These are phyloP conservation scores for Cunninghamia lanceolata DNA, from an alignment of 75 land plant genomes.

Conservation along the genomic window DNA sequence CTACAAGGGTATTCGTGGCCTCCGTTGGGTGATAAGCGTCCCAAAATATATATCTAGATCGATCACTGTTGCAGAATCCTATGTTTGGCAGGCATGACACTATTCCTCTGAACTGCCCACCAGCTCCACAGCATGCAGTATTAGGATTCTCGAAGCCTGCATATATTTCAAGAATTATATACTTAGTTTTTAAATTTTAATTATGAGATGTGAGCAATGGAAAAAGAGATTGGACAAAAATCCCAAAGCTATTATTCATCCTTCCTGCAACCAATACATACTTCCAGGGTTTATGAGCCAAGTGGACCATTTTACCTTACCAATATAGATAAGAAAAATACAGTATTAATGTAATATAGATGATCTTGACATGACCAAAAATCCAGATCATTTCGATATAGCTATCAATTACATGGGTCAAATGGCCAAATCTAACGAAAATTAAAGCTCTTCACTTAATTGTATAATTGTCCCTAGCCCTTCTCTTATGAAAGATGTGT, in stretches of 20 bases:
- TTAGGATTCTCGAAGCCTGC: conserved; percentile 19
- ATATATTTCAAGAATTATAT: neutral
- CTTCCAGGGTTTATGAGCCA: too few species aligned
- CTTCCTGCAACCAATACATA: too few species aligned
- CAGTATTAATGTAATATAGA: too few species aligned
- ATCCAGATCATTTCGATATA: too few species aligned
- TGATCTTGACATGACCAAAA: too few species aligned
- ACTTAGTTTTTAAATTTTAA: neutral
- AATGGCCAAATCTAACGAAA: too few species aligned
- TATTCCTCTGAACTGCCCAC: conserved; percentile 22
- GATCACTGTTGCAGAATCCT: conserved; percentile 8
- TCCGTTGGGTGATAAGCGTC: conserved; percentile 37
- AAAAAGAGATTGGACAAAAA: too few species aligned
- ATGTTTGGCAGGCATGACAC: conserved; percentile 13
- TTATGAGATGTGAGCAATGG: neutral
- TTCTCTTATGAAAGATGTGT: neutral
- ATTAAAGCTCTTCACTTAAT: too few species aligned
- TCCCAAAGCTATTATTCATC: too few species aligned
- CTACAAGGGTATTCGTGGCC: conserved; percentile 21
- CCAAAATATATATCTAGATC: conserved; percentile 27
- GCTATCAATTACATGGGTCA: too few species aligned
- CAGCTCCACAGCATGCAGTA: conserved; percentile 27
- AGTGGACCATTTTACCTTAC: too few species aligned
- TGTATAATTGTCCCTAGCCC: neutral
- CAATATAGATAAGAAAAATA: too few species aligned